These are phyloP conservation scores for Leptographium wingfieldii DNA, from an alignment of 2,329 filamentous ascomycete species.

Conservation along the genomic window DNA sequence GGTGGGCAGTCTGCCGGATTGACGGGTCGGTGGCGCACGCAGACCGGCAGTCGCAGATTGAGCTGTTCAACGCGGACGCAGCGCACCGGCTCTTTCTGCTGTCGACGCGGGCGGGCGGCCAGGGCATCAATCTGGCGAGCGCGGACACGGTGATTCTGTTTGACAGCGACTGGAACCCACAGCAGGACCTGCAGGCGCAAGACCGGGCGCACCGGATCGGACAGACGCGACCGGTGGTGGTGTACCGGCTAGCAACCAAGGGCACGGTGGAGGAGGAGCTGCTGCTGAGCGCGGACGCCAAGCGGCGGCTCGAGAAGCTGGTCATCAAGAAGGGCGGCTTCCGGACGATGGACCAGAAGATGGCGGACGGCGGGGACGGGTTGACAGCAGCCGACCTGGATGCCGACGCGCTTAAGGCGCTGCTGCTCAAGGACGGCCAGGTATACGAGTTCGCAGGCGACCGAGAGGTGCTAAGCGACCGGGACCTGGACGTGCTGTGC, in stretches of 20 bases:
- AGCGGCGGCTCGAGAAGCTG: conserved; percentile 82
- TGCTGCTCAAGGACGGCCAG: conserved; percentile 60
- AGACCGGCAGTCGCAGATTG: conserved; percentile 57
- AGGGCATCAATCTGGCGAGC: conserved; percentile 85
- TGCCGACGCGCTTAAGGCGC: conserved; percentile 45
- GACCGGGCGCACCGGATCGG: conserved; percentile 92
- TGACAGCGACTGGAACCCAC: conserved; percentile 85
- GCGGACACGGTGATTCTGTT: conserved; percentile 91
- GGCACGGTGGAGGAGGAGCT: conserved; percentile 85
- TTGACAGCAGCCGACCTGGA: conserved; percentile 36
- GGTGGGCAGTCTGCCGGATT: conserved; percentile 77
- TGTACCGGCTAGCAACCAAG: conserved; percentile 87
- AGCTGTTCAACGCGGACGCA: conserved; percentile 49
- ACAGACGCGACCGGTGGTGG: conserved; percentile 80
- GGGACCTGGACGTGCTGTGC: conserved; percentile 65
- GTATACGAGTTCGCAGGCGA: conserved; percentile 47
- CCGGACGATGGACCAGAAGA: conserved; percentile 52
- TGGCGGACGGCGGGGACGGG: conserved; percentile 24
- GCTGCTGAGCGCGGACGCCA: conserved; percentile 77
- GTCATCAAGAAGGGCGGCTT: conserved; percentile 92
- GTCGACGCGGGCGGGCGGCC: conserved; percentile 81
- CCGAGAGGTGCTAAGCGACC: conserved; percentile 56
- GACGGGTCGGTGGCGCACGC: conserved; percentile 75
- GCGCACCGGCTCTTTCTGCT: conserved; percentile 70
- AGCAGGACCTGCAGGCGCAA: conserved; percentile 93